Evolutionary conservation across 2,329 filamentous ascomycete species (phyloP).

Genomic region (Coniochaeta hoffmannii): DNA sequence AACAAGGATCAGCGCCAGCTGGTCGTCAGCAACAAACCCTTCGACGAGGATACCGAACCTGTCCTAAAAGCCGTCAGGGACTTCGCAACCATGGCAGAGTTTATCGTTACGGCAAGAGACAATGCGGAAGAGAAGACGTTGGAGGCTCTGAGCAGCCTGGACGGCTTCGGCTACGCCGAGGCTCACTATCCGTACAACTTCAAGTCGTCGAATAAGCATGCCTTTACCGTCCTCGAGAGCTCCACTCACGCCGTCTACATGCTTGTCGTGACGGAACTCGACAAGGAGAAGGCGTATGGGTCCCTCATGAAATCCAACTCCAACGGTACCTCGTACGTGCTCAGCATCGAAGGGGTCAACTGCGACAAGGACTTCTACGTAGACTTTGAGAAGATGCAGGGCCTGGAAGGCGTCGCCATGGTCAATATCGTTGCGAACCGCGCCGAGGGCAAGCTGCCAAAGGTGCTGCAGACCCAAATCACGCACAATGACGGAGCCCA

Average conservation of each 20-base stretch:
- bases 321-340: slow-evolving; percentile 90
- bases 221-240: slow-evolving; percentile 91
- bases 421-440: slow-evolving; percentile 79
- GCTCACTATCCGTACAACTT: slow-evolving; percentile 85
- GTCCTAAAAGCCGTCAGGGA: slow-evolving; percentile 67
- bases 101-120: slow-evolving; percentile 79
- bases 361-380: slow-evolving; percentile 70
- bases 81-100: slow-evolving; percentile 94
- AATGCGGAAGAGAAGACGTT: slow-evolving; percentile 62
- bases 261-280: slow-evolving; percentile 74
- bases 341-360: slow-evolving; percentile 77
- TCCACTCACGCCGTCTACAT: slow-evolving; percentile 91
- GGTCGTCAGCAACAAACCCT: slow-evolving; percentile 72
- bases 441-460: slow-evolving; percentile 57
- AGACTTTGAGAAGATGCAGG: slow-evolving; percentile 93
- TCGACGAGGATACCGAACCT: slow-evolving; percentile 53
- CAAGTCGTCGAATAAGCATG: slow-evolving; percentile 66
- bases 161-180: slow-evolving; percentile 74
- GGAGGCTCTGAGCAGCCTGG: slow-evolving; percentile 73
- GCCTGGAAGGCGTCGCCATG: slow-evolving; percentile 81
- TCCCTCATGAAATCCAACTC: slow-evolving; percentile 97
- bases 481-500: slow-evolving; percentile 93
- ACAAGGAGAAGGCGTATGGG: slow-evolving; percentile 62
- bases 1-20: slow-evolving; percentile 59
- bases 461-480: slow-evolving; percentile 83